Percentiles rank a stretch among this genome's conserved stretches.
Conservation (phyloP, 371 early-diverging fungal species). For the Mucor mucedo region DNA sequence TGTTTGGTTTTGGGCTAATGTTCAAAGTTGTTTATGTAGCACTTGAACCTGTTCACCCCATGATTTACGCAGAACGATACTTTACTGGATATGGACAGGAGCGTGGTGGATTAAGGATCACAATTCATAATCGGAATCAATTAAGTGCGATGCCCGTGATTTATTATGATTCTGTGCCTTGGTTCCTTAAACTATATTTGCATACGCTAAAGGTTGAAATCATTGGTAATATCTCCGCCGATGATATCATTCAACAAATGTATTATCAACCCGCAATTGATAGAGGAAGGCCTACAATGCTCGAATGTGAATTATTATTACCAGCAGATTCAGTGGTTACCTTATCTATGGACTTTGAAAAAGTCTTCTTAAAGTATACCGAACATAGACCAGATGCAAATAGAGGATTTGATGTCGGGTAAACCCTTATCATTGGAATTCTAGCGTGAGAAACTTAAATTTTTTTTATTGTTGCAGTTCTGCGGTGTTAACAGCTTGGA, state of each 20-base stretch:
- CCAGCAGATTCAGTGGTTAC: conserved; percentile 72
- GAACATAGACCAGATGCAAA: conserved; percentile 97
- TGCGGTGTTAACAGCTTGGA: conserved; percentile 43
- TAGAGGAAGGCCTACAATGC: conserved; percentile 78
- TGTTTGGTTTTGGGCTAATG: neutral
- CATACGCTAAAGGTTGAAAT: conserved; percentile 78
- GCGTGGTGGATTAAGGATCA: conserved; percentile 79
- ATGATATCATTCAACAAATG: conserved; percentile 54
- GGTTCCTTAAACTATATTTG: conserved; percentile 89
- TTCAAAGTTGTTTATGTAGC: conserved; percentile 21
- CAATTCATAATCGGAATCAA: conserved; percentile 68
- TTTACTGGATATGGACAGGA: conserved; percentile 87
- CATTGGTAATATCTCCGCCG: conserved; percentile 23
- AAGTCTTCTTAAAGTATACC: conserved; percentile 89
- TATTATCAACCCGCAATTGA: conserved; percentile 79
- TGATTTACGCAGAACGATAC: conserved; percentile 73
- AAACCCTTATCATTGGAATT: conserved; percentile 8
- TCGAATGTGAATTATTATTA: conserved; percentile 75
- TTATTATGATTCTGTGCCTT: conserved; percentile 85
- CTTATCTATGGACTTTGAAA: conserved; percentile 81
- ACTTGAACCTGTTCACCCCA: conserved; percentile 45
- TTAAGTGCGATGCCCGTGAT: conserved; percentile 50
- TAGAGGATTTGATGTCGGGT: conserved; percentile 92
- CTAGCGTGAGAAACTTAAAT: conserved; percentile 18
- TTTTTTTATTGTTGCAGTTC: conserved; percentile 31